Base-by-base conservation (phyloP, 768 basidiomycete species). In the Coprinopsis cinerea region DNA sequence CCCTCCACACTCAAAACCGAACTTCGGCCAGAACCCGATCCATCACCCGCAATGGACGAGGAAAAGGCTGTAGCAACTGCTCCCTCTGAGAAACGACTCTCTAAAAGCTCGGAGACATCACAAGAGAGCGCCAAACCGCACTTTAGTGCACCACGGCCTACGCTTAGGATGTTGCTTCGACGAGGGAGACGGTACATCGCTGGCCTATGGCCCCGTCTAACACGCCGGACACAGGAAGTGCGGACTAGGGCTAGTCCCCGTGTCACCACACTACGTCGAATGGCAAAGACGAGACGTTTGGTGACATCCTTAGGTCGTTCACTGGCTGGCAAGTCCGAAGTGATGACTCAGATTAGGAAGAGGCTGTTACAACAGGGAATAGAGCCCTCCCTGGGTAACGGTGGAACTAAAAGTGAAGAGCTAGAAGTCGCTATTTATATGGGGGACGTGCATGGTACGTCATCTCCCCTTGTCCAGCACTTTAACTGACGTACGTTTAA, bases 361-460 rank as follows among this genome's bases (percentile, higher is more conserved):
- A 72, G 93, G 15, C 72, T 91, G 1, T 64, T 77, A 30, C 62
- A 59, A 47, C 42, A 56, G 47, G 77, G 63, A 53, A 62, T 58
- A 52, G 64, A 61, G 44, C 61, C 63, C 25, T 68, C 62, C 20
- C 53, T 68, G 50, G 68, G 66, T 5, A 66, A 64, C 34, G 66
- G 68, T 14, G 66, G 60, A 2, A 69, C 65, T 13, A 69, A 72
- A 44, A 73, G 72, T 3, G 77, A 82, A 14, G 78, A 81, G 45
- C 64, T 75, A 18, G 89, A 91, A 55, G 79, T 95, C 20, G 83
- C 80, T 10, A 87, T 92, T 2, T 92, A 95, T 61, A 79, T 94
- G 69, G 90, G 89, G 20, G 93, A 97, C 64, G 78, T 97, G 1
- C 89, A 93, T 72, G 93, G 93, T 92, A 55, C 41, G 72, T 57